phyloP scores from a whole-genome alignment of 2,329 filamentous ascomycete species.

The Cercospora zeina region DNA sequence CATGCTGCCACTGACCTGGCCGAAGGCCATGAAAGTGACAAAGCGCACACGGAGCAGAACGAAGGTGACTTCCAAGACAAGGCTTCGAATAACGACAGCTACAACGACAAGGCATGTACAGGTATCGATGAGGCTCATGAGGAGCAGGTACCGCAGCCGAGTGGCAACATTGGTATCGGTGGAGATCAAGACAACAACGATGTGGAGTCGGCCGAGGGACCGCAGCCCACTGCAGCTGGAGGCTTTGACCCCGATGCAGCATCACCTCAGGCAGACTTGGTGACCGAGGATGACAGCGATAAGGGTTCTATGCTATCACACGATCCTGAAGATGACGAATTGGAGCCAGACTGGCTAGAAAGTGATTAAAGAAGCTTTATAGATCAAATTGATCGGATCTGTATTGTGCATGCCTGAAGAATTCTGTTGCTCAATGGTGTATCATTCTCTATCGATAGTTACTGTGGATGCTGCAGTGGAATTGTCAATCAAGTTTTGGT shows the following conservation, averaged over 20 bases:
- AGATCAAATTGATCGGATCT: neutral
- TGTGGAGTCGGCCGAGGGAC: neutral
- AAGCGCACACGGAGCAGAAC: neutral
- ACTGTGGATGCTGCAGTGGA: neutral
- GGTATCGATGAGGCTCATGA: neutral
- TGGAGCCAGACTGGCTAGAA: constrained; percentile 64
- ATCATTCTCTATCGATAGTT: neutral
- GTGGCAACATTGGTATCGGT: neutral
- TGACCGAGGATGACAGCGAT: constrained; percentile 23
- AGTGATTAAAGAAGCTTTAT: constrained; percentile 31
- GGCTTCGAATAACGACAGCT: neutral
- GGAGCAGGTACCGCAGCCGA: neutral
- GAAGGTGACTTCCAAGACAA: neutral
- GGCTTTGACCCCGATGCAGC: neutral
- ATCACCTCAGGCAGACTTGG: neutral
- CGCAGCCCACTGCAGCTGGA: neutral
- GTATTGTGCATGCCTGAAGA: neutral
- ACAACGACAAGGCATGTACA: neutral
- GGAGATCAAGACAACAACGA: neutral
- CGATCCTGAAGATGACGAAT: constrained; percentile 66
- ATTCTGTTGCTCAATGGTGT: neutral
- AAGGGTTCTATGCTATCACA: constrained; percentile 58
- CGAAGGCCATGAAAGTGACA: no score
- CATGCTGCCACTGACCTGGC: neutral
- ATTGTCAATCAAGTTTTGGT: neutral